These are phyloP conservation scores for Taiozyma sp. DNA, from an alignment of 1,139 yeast genomes.

Conservation along the genomic window DNA sequence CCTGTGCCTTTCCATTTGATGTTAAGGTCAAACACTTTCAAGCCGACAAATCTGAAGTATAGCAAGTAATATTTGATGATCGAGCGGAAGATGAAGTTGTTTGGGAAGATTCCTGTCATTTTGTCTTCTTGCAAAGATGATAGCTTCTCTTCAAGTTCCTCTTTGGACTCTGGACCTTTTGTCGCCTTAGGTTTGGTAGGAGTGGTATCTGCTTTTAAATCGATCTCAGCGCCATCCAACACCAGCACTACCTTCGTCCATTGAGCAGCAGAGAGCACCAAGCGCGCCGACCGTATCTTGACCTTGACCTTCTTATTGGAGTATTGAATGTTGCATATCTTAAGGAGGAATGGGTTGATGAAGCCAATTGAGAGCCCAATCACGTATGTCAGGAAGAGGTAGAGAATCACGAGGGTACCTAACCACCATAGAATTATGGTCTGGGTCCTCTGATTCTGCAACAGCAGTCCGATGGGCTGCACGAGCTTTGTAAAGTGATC, in stretches of 20 bases:
- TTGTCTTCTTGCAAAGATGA: neutral
- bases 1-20: conserved; percentile 10
- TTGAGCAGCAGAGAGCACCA: conserved; percentile 14
- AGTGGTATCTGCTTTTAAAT: neutral
- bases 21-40: conserved; percentile 12
- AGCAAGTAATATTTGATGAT: conserved; percentile 15
- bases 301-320: conserved; percentile 7
- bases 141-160: neutral
- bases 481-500: neutral
- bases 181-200: neutral
- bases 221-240: conserved; percentile 17
- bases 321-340: conserved; percentile 13
- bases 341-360: conserved; percentile 24
- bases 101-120: conserved; percentile 16
- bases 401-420: neutral
- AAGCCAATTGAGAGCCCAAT: conserved; percentile 24
- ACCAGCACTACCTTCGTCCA: conserved; percentile 14
- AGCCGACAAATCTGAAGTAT: conserved; percentile 21
- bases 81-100: conserved; percentile 12
- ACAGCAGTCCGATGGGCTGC: neutral
- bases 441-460: neutral
- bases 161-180: neutral
- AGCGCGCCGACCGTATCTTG: conserved; percentile 14
- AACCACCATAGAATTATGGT: neutral
- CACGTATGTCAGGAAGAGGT: conserved; percentile 8